Evolutionary conservation across 441 rosid species (phyloP).

Genomic region (Pelargonium myrrhifolium): DNA sequence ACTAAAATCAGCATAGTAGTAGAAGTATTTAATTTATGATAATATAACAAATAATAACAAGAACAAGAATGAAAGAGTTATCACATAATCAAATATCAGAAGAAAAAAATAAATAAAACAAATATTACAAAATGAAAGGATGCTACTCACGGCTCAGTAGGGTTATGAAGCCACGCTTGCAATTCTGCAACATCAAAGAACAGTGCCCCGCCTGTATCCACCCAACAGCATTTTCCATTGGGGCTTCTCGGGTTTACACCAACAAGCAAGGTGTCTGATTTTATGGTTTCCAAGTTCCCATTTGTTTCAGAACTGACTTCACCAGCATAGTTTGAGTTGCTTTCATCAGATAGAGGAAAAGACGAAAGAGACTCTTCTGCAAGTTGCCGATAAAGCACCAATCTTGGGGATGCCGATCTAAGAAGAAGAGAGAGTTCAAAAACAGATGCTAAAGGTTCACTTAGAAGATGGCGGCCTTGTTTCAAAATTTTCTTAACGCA

Average conservation of each 20-base stretch:
- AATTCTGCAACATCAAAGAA: slow-evolving; percentile 71
- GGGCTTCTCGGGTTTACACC: slow-evolving; percentile 50
- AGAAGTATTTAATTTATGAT: not conserved
- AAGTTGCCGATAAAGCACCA: slow-evolving; percentile 83
- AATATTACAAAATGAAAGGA: slow-evolving; percentile 4
- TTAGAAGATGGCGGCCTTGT: slow-evolving; percentile 44
- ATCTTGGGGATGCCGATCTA: slow-evolving; percentile 87
- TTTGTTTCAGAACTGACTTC: slow-evolving; percentile 22
- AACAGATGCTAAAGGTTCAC: slow-evolving; percentile 59
- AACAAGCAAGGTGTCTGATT: slow-evolving; percentile 43
- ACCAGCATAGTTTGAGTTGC: slow-evolving; percentile 26
- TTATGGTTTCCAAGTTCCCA: slow-evolving; percentile 27
- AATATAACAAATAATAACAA: not conserved
- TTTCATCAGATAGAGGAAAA: slow-evolving; percentile 65
- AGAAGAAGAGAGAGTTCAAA: slow-evolving; percentile 78
- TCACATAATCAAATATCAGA: not conserved
- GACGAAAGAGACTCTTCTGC: slow-evolving; percentile 98
- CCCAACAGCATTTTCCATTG: slow-evolving; percentile 88
- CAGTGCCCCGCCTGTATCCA: slow-evolving; percentile 73
- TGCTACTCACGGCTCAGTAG: slow-evolving; percentile 44
- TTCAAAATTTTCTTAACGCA: slow-evolving; percentile 61
- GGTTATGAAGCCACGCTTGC: slow-evolving; percentile 49
- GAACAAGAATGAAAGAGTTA: not conserved
- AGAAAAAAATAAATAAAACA: slow-evolving; percentile 11
- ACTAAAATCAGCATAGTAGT: slow-evolving; percentile 14